Evolutionary conservation across 2,329 filamentous ascomycete species (phyloP), one percentile per base, ranked within the genome.

Genomic region (Dissoconium aciculare): DNA sequence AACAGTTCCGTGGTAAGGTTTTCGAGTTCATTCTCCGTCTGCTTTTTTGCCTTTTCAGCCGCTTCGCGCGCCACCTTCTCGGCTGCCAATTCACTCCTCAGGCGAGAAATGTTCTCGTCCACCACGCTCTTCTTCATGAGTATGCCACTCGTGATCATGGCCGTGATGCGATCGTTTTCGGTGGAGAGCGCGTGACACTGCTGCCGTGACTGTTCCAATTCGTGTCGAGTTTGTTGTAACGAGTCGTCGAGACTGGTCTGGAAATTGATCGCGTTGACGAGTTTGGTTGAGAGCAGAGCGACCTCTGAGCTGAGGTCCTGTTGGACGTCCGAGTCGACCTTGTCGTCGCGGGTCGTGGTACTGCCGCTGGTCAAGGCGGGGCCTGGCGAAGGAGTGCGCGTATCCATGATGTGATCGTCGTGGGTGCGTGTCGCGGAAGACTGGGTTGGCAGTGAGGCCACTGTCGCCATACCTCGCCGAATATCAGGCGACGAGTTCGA

Each of bases 241-340:
- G 74, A 80, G 55, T 98, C 89, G 55, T 95, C 89, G 26, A 98
- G 68, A 13, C 71, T 76, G 5, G 85, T 94, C 56, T 94, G 85
- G 55, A 92, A 79, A 53, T 98, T 98, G 58, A 98, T 94, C 26
- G 89, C 87, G 50, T 89, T 87, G 46, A 98, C 87, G 40, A 98
- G 73, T 56, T 98, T 98, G 28, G 84, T 87, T 58, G 84, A 95
- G 17, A 98, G 64, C 5, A 81, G 74, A 5, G 87, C 81, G 15
- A 98, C 82, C 57, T 95, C 89, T 42, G 66, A 65, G 51, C 68
- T 75, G 26, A 77, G 51, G 44, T 77, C 72, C 12, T 69, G 69
- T 43, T 74, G 67, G 39, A 47, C 47, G 5, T 53, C 54, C 50
- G 49, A 67, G 50, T 37, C 34, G 24, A 26, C 21, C 39, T 63